Conservation (phyloP, 1,284 basidiomycete species). For the Sparassis latifolia region DNA sequence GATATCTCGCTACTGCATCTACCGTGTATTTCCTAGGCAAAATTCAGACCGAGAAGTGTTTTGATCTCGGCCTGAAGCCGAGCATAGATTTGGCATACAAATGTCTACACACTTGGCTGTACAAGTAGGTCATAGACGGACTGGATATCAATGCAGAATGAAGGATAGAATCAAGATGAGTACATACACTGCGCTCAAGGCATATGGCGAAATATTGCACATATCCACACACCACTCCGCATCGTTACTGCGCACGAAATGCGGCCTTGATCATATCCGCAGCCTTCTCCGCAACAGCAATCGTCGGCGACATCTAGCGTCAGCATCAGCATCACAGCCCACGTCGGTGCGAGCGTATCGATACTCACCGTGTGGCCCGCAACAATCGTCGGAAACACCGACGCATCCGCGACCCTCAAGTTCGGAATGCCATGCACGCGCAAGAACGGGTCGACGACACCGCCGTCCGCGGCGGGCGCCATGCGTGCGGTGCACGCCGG, state of each 20-base stretch:
- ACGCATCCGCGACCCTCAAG: constrained; percentile 56
- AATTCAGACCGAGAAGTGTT: too few species aligned
- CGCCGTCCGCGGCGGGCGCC: constrained; percentile 39
- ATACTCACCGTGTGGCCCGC: constrained; percentile 60
- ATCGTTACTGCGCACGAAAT: not conserved
- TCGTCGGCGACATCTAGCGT: constrained; percentile 25
- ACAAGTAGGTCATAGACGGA: too few species aligned
- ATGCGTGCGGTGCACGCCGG: constrained; percentile 55
- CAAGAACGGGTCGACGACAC: constrained; percentile 33
- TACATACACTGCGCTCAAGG: too few species aligned
- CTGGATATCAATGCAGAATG: too few species aligned
- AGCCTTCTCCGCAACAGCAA: constrained; percentile 44
- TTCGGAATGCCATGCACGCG: constrained; percentile 32
- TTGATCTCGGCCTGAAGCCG: too few species aligned
- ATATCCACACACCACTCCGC: not conserved
- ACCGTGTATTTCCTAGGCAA: too few species aligned
- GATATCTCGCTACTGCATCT: too few species aligned
- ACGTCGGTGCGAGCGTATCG: too few species aligned
- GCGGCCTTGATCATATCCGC: not conserved
- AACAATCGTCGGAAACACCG: constrained; percentile 49
- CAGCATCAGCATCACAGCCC: not conserved
- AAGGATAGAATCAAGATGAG: too few species aligned
- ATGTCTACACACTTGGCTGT: too few species aligned
- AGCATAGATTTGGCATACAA: too few species aligned
- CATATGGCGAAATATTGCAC: too few species aligned